Evolutionary conservation across 2,329 filamentous ascomycete species (phyloP), one percentile per base, ranked within the genome.

Genomic region (Sarocladiaceae sp.): DNA sequence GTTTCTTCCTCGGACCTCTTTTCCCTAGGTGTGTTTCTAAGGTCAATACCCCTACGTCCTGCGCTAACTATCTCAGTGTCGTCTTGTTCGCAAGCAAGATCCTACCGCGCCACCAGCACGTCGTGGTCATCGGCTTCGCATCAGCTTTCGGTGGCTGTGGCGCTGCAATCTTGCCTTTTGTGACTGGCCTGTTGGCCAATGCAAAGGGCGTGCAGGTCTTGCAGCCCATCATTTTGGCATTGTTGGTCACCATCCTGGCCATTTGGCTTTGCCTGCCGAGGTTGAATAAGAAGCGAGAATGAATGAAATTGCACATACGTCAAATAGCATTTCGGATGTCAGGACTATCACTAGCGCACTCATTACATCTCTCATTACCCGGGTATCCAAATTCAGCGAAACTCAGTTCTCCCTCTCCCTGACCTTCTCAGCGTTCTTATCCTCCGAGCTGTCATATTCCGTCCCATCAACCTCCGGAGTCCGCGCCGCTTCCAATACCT

Each of bases 51-150:
- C n/a, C n/a, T n/a, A n/a, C n/a, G n/a, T n/a, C n/a, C 37, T 22
- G 37, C 15, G 18, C 37, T 40, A 22, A 40, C 18, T 8, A 8
- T 20, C 17, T 20, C 10, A 40, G 35, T 1, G 87, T 82, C 0
- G 78, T 94, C 10, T 83, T 92, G 1, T 82, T 82, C 1, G 82
- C 84, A 4, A 90, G 87, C 0, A 91, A 89, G 59, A 72, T 94
- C 3, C 73, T 95, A 1, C 88, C 89, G 0, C 76, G 74, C 35
- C 78, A 88, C 54, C 72, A 90, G 23, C 90, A 95, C 60, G 87
- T 94, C 37, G 82, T 80, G n/a, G 83, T 85, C 0, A 89, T 95
- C 56, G 89, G 90, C 0, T 93, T 95, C 60, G 86, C 86, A 0
- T 83, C 87, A 1, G 88, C 89, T 0, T 83, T 93, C 64, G 90